Conservation (phyloP, 225 moss, liverwort and hornwort genomes). For the Rhytidiadelphus loreus region DNA sequence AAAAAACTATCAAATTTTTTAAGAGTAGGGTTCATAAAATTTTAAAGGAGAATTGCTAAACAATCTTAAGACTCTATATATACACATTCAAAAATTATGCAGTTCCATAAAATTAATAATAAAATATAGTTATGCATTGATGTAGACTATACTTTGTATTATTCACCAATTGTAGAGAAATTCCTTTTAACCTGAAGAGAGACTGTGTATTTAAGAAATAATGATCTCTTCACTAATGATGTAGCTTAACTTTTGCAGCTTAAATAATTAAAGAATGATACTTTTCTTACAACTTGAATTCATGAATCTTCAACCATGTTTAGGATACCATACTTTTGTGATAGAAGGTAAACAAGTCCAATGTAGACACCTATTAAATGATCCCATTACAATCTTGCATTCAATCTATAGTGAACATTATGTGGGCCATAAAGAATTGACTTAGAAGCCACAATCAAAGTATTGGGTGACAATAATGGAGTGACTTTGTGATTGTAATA, state of each 20-base stretch:
- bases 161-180: neutral
- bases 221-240: neutral
- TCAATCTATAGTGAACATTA: neutral
- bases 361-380: neutral
- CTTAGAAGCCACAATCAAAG: neutral
- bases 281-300: neutral
- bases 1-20: too few relatives aligned
- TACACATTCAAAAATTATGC: too few relatives aligned
- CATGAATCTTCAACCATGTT: neutral
- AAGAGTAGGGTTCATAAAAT: too few relatives aligned
- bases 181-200: neutral
- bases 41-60: too few relatives aligned
- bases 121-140: neutral
- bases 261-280: neutral
- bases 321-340: neutral
- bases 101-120: too few relatives aligned
- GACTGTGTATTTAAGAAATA: neutral
- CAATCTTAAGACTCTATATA: too few relatives aligned
- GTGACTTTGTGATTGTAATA: neutral
- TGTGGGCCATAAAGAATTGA: neutral
- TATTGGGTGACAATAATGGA: neutral
- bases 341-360: neutral
- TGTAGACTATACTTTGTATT: neutral
- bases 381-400: neutral
- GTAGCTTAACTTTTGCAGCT: fast-evolving